Conservation (phyloP, 768 basidiomycete genomes). For the Nidularia sp. region DNA sequence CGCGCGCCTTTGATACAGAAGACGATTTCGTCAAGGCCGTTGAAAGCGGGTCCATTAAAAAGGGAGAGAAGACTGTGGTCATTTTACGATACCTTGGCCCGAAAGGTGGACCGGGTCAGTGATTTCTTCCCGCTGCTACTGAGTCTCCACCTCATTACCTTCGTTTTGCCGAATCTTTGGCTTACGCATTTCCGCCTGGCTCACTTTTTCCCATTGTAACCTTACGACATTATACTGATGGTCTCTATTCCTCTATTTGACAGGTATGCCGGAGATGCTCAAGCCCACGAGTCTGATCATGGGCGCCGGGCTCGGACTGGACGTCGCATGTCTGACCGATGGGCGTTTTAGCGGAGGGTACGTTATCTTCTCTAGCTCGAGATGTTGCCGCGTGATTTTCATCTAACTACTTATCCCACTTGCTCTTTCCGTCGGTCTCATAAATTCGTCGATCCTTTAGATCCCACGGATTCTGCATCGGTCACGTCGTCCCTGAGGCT, state of each 20-base stretch:
- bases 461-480: slow-evolving; percentile 95
- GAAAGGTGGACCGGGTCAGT: slow-evolving; percentile 89
- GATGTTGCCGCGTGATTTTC: slow-evolving; percentile 1
- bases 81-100: slow-evolving; percentile 96
- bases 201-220: slow-evolving; percentile 18
- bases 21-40: slow-evolving; percentile 85
- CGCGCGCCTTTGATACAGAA: slow-evolving; percentile 89
- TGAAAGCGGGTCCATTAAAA: slow-evolving; percentile 82
- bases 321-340: slow-evolving; percentile 96
- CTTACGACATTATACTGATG: slow-evolving; percentile 8
- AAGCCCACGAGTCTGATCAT: slow-evolving; percentile 98
- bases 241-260: slow-evolving; percentile 10
- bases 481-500: slow-evolving; percentile 95
- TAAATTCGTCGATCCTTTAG: slow-evolving; percentile 31
- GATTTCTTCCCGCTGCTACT: neutral
- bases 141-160: neutral
- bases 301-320: slow-evolving; percentile 94
- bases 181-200: neutral
- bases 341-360: slow-evolving; percentile 98
- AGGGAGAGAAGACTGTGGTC: slow-evolving; percentile 95
- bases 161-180: neutral
- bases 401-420: neutral
- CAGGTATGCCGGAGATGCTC: slow-evolving; percentile 99
- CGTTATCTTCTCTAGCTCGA: slow-evolving; percentile 19
- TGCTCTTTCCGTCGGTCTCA: neutral